phyloP scores from a whole-genome alignment of 352 stramenopile species.

The Aphanomyces euteiches region DNA sequence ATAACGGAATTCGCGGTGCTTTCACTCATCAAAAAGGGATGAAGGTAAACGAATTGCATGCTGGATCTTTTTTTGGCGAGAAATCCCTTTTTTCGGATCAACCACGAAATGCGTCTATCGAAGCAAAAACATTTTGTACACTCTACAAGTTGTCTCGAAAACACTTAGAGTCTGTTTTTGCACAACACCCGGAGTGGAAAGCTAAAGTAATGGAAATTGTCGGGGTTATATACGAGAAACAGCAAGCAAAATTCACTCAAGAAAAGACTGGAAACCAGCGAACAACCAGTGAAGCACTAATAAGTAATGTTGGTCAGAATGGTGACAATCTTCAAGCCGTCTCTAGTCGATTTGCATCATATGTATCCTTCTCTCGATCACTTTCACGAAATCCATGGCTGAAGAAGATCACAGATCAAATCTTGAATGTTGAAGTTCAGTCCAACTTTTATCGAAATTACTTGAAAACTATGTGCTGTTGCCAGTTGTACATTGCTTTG shows the following conservation, averaged over 20 bases:
- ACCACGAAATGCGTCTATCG: slow-evolving; percentile 44
- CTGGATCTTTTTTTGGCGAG: slow-evolving; percentile 59
- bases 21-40: slow-evolving; percentile 16
- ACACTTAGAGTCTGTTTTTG: slow-evolving; percentile 58
- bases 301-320: no score
- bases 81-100: slow-evolving; percentile 56
- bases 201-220: slow-evolving; percentile 52
- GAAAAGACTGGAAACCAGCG: slow-evolving; percentile 33
- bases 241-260: slow-evolving; percentile 42
- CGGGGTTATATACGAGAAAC: slow-evolving; percentile 22
- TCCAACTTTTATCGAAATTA: slow-evolving; percentile 22
- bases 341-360: not conserved
- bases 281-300: no score
- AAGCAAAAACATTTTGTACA: slow-evolving; percentile 53
- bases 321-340: not conserved
- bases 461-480: slow-evolving; percentile 9
- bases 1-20: not conserved
- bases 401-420: not conserved
- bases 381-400: not conserved
- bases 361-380: not conserved
- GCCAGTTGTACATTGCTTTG: slow-evolving; percentile 46
- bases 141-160: slow-evolving; percentile 51
- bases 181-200: slow-evolving; percentile 62
- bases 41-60: slow-evolving; percentile 55
- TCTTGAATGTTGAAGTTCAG: slow-evolving; percentile 25